Evolutionary conservation across 2,329 filamentous ascomycete genomes (phyloP).

Genomic region (Sarocladium oryzae): DNA sequence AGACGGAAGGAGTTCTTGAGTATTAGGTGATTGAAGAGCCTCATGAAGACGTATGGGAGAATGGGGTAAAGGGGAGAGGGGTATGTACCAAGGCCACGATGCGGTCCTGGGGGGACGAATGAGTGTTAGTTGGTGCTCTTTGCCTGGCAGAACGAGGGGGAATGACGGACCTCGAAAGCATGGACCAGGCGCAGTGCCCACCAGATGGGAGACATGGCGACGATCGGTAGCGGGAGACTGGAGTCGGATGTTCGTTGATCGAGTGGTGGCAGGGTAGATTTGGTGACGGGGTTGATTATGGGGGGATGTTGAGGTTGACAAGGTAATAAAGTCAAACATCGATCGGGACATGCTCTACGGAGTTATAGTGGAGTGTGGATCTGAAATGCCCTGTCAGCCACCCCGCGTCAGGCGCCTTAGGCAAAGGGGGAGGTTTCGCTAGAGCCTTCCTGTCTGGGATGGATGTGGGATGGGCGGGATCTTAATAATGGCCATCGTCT

Average conservation of each 20-base stretch:
- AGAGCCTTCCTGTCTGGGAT: no score
- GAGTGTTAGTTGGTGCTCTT: rapidly evolving
- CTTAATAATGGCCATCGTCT: no score
- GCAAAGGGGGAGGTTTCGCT: background rate
- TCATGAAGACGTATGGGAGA: background rate
- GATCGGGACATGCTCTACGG: no score
- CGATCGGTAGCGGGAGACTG: background rate
- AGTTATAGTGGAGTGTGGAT: background rate
- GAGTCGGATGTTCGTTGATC: no score
- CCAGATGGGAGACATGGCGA: slow-evolving; percentile 25
- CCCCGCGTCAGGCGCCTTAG: background rate
- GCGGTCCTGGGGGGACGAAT: slow-evolving; percentile 20
- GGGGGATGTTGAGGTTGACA: no score
- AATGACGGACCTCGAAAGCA: slow-evolving; percentile 24
- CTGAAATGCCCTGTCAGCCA: background rate
- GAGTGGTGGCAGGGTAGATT: no score
- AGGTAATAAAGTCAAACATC: no score
- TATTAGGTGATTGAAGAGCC: no score
- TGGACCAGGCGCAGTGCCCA: slow-evolving; percentile 28
- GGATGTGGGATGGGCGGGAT: no score
- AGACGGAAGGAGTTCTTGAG: no score
- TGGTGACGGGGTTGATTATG: no score
- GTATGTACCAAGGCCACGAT: slow-evolving; percentile 26
- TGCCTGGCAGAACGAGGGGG: rapidly evolving
- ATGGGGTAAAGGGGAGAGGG: background rate